These are phyloP conservation scores for Castanospermum australe DNA, from an alignment of 306 rosid genomes.

Conservation along the genomic window DNA sequence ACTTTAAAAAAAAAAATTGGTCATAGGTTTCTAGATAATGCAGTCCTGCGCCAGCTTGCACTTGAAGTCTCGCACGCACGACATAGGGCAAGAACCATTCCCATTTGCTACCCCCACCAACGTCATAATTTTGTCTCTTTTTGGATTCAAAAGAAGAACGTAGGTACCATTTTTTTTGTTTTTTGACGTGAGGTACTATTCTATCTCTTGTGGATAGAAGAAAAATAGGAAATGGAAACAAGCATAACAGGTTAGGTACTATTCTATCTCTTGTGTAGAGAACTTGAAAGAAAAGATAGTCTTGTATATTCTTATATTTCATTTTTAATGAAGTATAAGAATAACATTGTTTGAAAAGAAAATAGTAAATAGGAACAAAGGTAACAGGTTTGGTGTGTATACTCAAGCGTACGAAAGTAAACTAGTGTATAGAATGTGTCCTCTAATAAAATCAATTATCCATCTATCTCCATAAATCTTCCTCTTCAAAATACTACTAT, in stretches of 20 bases:
- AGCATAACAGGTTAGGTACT: background rate
- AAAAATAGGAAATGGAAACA: background rate
- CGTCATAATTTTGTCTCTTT: background rate
- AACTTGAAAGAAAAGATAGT: no score
- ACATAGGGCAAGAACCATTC: background rate
- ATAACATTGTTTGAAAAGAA: no score
- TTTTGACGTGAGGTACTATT: background rate
- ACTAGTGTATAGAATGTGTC: no score
- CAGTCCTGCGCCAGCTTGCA: background rate
- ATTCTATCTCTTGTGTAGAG: no score
- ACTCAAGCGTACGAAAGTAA: background rate
- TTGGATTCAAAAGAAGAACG: background rate
- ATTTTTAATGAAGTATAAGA: no score
- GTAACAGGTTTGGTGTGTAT: background rate
- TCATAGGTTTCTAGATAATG: conserved; percentile 33
- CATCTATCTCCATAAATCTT: background rate
- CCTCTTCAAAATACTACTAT: background rate
- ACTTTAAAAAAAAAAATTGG: conserved; percentile 9
- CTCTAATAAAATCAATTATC: background rate
- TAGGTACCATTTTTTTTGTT: no score
- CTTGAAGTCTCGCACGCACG: background rate
- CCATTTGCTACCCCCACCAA: background rate
- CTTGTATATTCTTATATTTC: no score
- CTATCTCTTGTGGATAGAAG: background rate
- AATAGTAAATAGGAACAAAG: background rate